Percentiles rank a stretch among this genome's conserved stretches.
Conservation (phyloP, 257 asterid species). For the Asclepias syriaca region DNA sequence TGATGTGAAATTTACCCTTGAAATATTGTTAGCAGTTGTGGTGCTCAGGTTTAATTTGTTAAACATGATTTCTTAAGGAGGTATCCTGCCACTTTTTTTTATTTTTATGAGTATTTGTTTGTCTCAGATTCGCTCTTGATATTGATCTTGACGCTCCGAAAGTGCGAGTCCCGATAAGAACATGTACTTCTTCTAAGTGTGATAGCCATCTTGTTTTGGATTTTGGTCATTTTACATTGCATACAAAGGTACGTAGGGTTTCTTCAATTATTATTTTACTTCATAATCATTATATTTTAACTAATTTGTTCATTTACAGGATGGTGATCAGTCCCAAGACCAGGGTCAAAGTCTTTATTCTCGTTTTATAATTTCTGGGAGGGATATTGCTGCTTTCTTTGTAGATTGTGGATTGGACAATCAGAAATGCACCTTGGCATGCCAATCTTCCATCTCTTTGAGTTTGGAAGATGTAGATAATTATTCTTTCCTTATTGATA, state of each 20-base stretch:
- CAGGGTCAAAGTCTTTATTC: constrained; percentile 70
- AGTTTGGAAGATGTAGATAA: constrained; percentile 47
- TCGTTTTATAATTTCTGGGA: constrained; percentile 84
- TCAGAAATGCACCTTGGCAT: constrained; percentile 48
- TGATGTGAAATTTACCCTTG: not conserved
- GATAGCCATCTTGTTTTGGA: constrained; percentile 80
- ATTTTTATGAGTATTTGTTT: constrained; percentile 4
- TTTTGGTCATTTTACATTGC: constrained; percentile 91
- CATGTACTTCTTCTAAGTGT: constrained; percentile 40
- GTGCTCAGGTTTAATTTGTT: not conserved
- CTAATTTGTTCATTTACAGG: constrained; percentile 38
- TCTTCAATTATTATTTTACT: constrained; percentile 12
- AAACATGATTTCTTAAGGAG: not conserved
- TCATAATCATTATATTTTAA: constrained; percentile 15
- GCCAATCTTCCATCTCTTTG: constrained; percentile 46
- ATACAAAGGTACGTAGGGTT: constrained; percentile 59
- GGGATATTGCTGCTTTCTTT: constrained; percentile 94
- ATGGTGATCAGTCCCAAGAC: constrained; percentile 54
- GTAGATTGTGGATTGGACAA: constrained; percentile 52
- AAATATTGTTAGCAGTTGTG: not conserved
- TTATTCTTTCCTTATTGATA: constrained; percentile 69
- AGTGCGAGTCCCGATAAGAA: constrained; percentile 85
- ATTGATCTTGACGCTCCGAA: constrained; percentile 99
- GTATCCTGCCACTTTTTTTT: not conserved
- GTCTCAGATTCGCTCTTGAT: constrained; percentile 86